Base-by-base conservation (phyloP, 495 filamentous ascomycete genomes). In the Aspergillus mulundensis region DNA sequence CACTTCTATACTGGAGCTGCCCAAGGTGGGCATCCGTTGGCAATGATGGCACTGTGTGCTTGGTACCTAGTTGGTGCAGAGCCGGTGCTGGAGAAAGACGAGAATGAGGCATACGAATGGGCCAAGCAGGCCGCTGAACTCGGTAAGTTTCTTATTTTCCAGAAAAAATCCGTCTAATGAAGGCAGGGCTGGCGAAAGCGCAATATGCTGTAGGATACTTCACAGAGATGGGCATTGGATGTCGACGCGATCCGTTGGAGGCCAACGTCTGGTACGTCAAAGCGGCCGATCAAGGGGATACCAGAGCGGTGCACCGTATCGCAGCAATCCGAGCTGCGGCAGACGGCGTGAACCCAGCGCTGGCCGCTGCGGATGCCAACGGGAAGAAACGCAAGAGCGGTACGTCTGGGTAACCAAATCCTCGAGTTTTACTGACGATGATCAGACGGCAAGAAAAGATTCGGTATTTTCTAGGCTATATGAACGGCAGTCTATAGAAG, bases 251-350 rank as follows among this genome's bases (percentile, higher is more conserved):
- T 67, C 84, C 91, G 2, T 80, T 99, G 56, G 90, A 97, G 66
- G 93, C 94, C 52, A 97, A 97, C 62, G 89, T 96, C 7, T 97
- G 93, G 95, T 99, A 99, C 66, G 95, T 97, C 50, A 88, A 88
- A 69, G 93, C 94, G 2, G 95, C 94, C 10, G 94, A 95, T 55
- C 85, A 91, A 41, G 94, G 93, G 41, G 93, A 97, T 60, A 87
- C 90, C 62, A 83, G 91, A 18, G 94, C 94, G 16, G 91, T 87
- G 65, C 85, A 90, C 55, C 82, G 94, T 4, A 78, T 99, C 23
- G 86, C 88, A 32, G 87, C 89, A 8, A 97, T 99, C 57, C 82
- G 84, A 19, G 88, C 88, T 0, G 94, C 95, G 14, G 88, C 89
- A 14, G 87, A 87, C 38, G 94, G 93, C 7, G 82, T 81, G 10